Evolutionary conservation across 306 rosid species (phyloP).

Genomic region (Ormosia emarginata): DNA sequence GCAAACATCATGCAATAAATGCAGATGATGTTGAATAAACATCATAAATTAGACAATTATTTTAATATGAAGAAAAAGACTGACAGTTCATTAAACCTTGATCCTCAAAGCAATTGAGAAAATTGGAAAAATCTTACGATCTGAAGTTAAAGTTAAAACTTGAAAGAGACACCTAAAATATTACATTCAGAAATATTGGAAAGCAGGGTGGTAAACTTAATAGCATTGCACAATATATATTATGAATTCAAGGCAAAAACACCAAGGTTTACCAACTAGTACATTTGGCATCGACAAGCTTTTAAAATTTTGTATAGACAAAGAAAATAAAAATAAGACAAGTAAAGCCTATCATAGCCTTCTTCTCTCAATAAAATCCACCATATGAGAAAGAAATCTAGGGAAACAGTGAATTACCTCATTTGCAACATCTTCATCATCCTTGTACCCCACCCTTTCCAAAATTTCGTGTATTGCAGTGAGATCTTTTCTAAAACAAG

Average conservation of each 20-base stretch:
- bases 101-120: background rate
- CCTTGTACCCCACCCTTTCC: constrained; percentile 85
- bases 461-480: constrained; percentile 91
- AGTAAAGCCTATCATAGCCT: background rate
- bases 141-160: background rate
- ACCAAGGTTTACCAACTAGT: background rate
- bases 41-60: too few species aligned
- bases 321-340: background rate
- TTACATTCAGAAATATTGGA: background rate
- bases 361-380: background rate
- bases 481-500: constrained; percentile 88
- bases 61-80: too few species aligned
- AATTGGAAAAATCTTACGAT: background rate
- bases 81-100: too few species aligned
- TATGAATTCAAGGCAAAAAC: constrained; percentile 8
- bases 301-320: background rate
- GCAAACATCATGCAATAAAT: background rate
- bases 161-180: too few species aligned
- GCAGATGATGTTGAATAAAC: background rate
- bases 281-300: background rate
- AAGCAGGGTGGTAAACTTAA: background rate
- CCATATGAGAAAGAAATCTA: background rate
- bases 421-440: constrained; percentile 95
- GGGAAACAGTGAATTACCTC: constrained; percentile 52
- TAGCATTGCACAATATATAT: background rate